These are phyloP conservation scores for Calycina marina DNA, from an alignment of 2,329 filamentous ascomycete genomes.

Conservation along the genomic window DNA sequence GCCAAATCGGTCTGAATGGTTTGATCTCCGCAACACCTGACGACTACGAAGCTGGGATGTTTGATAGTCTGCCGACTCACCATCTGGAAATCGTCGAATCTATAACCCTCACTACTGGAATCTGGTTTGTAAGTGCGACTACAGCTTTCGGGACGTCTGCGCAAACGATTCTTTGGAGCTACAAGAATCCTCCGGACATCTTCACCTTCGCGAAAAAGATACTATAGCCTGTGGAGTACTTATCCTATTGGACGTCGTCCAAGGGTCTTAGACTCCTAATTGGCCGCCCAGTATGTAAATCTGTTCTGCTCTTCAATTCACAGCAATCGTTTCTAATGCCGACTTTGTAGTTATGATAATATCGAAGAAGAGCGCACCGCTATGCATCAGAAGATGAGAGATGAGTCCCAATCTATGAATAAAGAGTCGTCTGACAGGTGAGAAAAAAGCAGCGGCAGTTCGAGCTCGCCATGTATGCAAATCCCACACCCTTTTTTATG, in stretches of 20 bases:
- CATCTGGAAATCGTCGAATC: slow-evolving; percentile 12
- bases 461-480: too few relatives aligned
- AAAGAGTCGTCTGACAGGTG: slow-evolving; percentile 30
- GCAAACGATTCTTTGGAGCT: slow-evolving; percentile 45
- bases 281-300: slow-evolving; percentile 28
- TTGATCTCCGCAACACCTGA: slow-evolving; percentile 31
- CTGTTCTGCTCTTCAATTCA: background rate
- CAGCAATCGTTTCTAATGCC: background rate
- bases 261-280: slow-evolving; percentile 37
- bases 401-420: slow-evolving; percentile 27
- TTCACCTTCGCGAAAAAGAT: slow-evolving; percentile 34
- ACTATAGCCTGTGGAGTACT: slow-evolving; percentile 44
- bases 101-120: slow-evolving; percentile 24
- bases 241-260: slow-evolving; percentile 36
- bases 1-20: slow-evolving; percentile 34
- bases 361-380: slow-evolving; percentile 25
- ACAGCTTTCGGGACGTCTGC: slow-evolving; percentile 40
- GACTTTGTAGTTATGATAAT: slow-evolving; percentile 16
- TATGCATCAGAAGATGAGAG: slow-evolving; percentile 24
- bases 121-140: slow-evolving; percentile 41
- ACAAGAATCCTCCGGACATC: slow-evolving; percentile 38
- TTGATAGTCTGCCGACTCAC: slow-evolving; percentile 9
- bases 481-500: too few relatives aligned
- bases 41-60: slow-evolving; percentile 16
- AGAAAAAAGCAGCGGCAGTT: slow-evolving; percentile 27